Evolutionary conservation across 768 basidiomycete genomes (phyloP), one percentile per base, ranked within the genome.

Genomic region (Floccularia luteovirens): DNA sequence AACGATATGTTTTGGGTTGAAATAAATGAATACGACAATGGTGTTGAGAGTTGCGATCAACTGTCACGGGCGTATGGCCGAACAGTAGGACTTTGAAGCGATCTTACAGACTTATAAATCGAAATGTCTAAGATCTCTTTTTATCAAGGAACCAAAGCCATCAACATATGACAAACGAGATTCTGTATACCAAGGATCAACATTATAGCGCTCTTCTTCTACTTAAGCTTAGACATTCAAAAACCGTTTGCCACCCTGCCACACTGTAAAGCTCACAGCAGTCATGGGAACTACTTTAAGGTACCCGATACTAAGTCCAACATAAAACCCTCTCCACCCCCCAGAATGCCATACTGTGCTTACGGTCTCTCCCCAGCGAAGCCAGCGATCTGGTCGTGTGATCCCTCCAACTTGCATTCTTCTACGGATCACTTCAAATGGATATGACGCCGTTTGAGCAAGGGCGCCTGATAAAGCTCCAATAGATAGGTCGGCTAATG

Each of bases 261-360:
- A 96, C n/a, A 83, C 84, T 7, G 89, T 71, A 52, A 82, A 94
- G 58, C 85, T 88, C 41, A 94, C 83, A 43, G 91, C 90, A 17
- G 83, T 94, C 92, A 97, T 94, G 10, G 94, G 94, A 43, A 96
- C 76, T 30, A 94, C 79, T 70, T 98, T 97, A 40, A 97, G 51
- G 62, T 90, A 96, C 2, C 94, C 94, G 49, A 97, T 87, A 41
- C 80, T 75, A 45, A 98, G 63, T 0, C 94, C 94, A 22, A 96
- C 80, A 53, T 82, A 97, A 61, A 96, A 96, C 2, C 90, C 93
- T 57, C 79, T 69, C 78, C 75, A 82, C 7, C 92, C 91, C n/a
- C 72, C 67, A 4, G 68, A 57, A 4, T 55, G 53, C 70, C 81
- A 93, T 19, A 97, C 75, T 5, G 62, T 54, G 39, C 58, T 58